Evolutionary conservation across 2,329 filamentous ascomycete genomes (phyloP).

Genomic region (Dactylellina haptotyla): DNA sequence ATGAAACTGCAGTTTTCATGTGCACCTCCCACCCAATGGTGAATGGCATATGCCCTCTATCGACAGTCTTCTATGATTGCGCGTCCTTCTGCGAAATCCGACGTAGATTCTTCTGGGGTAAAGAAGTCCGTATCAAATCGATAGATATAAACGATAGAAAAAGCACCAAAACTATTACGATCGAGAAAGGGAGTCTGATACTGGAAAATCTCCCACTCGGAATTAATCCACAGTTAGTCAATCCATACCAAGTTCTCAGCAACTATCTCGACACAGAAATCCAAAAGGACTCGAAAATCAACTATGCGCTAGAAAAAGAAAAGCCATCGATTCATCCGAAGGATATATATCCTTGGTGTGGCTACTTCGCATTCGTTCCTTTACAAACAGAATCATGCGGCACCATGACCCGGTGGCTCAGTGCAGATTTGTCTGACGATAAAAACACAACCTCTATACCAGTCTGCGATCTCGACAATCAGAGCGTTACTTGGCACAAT

Average conservation of each 20-base stretch:
- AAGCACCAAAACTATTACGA: neutral
- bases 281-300: neutral
- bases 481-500: neutral
- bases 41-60: constrained; percentile 8
- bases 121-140: constrained; percentile 11
- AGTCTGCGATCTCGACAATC: neutral
- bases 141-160: neutral
- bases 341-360: constrained; percentile 7
- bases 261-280: neutral
- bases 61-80: constrained; percentile 1
- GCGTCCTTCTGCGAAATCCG: constrained; percentile 30
- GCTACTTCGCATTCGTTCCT: constrained; percentile 32
- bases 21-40: constrained; percentile 9
- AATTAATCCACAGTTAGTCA: neutral
- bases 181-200: neutral
- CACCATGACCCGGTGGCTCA: constrained; percentile 5
- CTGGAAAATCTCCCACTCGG: neutral
- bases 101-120: constrained; percentile 23
- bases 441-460: neutral
- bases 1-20: neutral
- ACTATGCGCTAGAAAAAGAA: neutral
- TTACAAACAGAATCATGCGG: constrained; percentile 28
- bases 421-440: neutral
- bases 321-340: neutral
- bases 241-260: constrained; percentile 5